Evolutionary conservation across 495 filamentous ascomycete genomes (phyloP), one percentile per base, ranked within the genome.

Genomic region (Aspergillus nidulans): DNA sequence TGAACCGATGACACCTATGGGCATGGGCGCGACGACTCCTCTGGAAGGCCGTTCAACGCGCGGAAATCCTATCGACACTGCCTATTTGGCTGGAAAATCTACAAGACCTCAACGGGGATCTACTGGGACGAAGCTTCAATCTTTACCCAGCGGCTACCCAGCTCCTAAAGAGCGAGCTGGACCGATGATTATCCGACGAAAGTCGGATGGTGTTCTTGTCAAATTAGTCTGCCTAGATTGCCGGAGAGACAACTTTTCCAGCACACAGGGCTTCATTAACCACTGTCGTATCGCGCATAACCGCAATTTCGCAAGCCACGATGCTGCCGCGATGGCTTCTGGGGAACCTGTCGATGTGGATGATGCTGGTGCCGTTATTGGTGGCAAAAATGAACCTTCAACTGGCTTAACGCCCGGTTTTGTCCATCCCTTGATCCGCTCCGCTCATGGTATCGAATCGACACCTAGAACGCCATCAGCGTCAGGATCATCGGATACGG

Each of bases 241-340:
- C 63, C 81, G 89, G 39, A 77, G 90, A 52, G 87, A 86, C 71
- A 88, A 97, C 66, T 97, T 97, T 68, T 91, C 87, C 41, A 96
- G 91, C 69, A 90, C 90, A 1, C 94, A 98, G 68, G 94, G 94
- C 2, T 97, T 98, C 64, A 92, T 98, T 74, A 98, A 98, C 61
- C 94, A 98, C 63, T 97, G 91, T 63, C 91, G 94, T 39, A 97
- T 98, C 53, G 90, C 92, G 8, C 94, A 98, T 70, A 85, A 84
- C 55, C 81, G 90, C 46, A 90, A 91, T 49, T 97, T 89, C 73
- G 87, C 90, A 63, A 97, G 90, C 62, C 94, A 98, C 62, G 92
- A 97, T 64, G 90, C 89, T 50, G 94, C 94, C 39, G 94, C 94
- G n/a, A 77, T 90, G 30, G 89, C 87, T 20, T 92, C 89, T 50